Evolutionary conservation across 2,329 filamentous ascomycete species (phyloP).

Genomic region (Elsinoe perseae): DNA sequence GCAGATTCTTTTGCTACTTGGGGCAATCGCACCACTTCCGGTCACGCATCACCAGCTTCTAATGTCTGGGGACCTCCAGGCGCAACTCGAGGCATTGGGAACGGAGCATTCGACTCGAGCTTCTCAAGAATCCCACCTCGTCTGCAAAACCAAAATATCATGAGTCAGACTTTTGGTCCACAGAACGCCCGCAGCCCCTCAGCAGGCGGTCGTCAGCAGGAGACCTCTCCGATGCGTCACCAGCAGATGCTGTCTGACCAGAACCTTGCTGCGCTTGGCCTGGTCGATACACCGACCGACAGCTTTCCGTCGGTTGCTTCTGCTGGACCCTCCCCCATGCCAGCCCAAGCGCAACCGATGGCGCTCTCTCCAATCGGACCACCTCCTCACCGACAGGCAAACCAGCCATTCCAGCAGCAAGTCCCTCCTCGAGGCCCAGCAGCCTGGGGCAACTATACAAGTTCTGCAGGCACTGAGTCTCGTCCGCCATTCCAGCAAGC

Average conservation of each 20-base stretch:
- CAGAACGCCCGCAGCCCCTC: constrained; percentile 8
- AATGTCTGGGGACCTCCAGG: constrained; percentile 66
- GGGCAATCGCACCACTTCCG: constrained; percentile 21
- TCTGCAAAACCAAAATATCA: constrained; percentile 28
- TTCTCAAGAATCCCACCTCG: constrained; percentile 45
- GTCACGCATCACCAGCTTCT: constrained; percentile 37
- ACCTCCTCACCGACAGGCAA: constrained; percentile 24
- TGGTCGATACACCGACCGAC: constrained; percentile 13
- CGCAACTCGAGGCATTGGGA: constrained; percentile 64
- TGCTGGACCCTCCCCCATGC: constrained; percentile 13
- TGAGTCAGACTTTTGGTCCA: constrained; percentile 20
- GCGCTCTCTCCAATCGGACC: constrained; percentile 28
- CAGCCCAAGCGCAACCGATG: background rate
- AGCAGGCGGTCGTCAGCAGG: constrained; percentile 15
- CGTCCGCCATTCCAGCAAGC: background rate
- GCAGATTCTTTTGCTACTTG: constrained; percentile 17
- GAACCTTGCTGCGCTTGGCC: constrained; percentile 12
- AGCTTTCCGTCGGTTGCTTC: constrained; percentile 8
- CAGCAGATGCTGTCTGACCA: constrained; percentile 14
- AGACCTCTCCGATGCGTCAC: constrained; percentile 15
- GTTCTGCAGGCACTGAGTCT: constrained; percentile 6
- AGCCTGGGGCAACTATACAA: constrained; percentile 25
- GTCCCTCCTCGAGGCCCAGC: constrained; percentile 17
- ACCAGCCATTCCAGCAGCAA: constrained; percentile 17
- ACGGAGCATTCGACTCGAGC: constrained; percentile 65